A percentile compares a stretch with the other conserved stretches of the same genome.
Evolutionary conservation across 495 filamentous ascomycete species (phyloP).

Genomic region (Annulohypoxylon moriforme): DNA sequence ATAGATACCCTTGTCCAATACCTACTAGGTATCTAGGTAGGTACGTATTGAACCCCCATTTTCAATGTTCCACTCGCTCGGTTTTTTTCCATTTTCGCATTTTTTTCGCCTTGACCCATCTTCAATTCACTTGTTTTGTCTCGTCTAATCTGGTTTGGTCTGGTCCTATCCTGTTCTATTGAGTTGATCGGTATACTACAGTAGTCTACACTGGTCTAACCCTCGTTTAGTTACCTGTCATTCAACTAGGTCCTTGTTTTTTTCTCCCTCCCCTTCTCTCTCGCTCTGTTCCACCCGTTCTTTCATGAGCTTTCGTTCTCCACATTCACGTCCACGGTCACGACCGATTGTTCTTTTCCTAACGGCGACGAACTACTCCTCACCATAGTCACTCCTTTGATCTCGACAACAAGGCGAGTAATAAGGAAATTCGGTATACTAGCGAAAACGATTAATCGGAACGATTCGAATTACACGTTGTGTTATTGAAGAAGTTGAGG

Average conservation of each 20-base stretch:
- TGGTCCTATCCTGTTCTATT: slow-evolving; percentile 8
- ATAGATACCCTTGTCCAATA: slow-evolving; percentile 43
- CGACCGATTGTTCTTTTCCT: slow-evolving; percentile 24
- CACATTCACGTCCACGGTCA: slow-evolving; percentile 1
- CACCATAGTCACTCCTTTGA: slow-evolving; percentile 43
- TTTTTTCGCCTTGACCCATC: slow-evolving; percentile 31
- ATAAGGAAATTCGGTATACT: slow-evolving; percentile 7
- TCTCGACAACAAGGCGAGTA: background rate
- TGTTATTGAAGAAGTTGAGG: background rate
- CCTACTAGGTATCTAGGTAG: background rate
- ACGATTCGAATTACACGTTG: slow-evolving; percentile 5
- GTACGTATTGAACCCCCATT: slow-evolving; percentile 21
- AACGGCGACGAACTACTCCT: slow-evolving; percentile 3
- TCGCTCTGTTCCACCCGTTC: background rate
- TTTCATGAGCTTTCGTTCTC: slow-evolving; percentile 16
- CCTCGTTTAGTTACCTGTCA: background rate
- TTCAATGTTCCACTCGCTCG: slow-evolving; percentile 35
- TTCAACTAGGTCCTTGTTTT: slow-evolving; percentile 16
- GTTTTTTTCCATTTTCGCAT: slow-evolving; percentile 37
- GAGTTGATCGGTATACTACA: background rate
- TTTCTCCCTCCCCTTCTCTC: no score
- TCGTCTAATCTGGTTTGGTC: slow-evolving; percentile 26
- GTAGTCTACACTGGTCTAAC: background rate
- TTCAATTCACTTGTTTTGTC: slow-evolving; percentile 20
- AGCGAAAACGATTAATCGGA: slow-evolving; percentile 15